Evolutionary conservation across 2,329 filamentous ascomycete species (phyloP).

Genomic region (Alternaria tenuissima): DNA sequence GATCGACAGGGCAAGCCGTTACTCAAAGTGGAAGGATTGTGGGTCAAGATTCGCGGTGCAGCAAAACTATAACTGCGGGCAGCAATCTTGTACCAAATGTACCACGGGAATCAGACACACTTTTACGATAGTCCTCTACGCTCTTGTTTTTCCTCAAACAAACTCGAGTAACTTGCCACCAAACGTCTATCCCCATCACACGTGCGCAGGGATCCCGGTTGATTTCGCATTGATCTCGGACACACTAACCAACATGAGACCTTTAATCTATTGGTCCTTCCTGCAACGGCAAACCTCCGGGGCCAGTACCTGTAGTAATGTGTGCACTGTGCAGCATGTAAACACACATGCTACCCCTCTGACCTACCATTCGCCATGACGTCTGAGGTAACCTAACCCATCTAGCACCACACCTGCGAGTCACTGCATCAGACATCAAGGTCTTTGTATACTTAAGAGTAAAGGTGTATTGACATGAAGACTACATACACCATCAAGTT

Average conservation of each 20-base stretch:
- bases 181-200: constrained; percentile 12
- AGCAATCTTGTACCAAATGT: neutral
- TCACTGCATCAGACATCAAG: neutral
- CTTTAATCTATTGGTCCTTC: constrained; percentile 18
- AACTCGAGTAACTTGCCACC: constrained; percentile 7
- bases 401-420: constrained; percentile 3
- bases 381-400: neutral
- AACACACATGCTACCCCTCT: constrained; percentile 21
- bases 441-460: constrained; percentile 14
- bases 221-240: constrained; percentile 16
- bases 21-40: constrained; percentile 30
- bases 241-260: constrained; percentile 18
- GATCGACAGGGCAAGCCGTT: constrained; percentile 33
- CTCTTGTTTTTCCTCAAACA: neutral
- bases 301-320: constrained; percentile 21
- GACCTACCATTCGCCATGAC: constrained; percentile 19
- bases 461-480: neutral
- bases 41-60: constrained; percentile 29
- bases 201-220: constrained; percentile 23
- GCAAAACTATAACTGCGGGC: constrained; percentile 23
- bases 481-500: neutral
- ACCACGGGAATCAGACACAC: neutral
- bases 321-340: constrained; percentile 11
- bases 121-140: neutral
- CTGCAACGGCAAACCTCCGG: constrained; percentile 17